Evolutionary conservation across 2,329 filamentous ascomycete genomes (phyloP), one percentile per base, ranked within the genome.

Genomic region (Allantophomopsis lycopodina): DNA sequence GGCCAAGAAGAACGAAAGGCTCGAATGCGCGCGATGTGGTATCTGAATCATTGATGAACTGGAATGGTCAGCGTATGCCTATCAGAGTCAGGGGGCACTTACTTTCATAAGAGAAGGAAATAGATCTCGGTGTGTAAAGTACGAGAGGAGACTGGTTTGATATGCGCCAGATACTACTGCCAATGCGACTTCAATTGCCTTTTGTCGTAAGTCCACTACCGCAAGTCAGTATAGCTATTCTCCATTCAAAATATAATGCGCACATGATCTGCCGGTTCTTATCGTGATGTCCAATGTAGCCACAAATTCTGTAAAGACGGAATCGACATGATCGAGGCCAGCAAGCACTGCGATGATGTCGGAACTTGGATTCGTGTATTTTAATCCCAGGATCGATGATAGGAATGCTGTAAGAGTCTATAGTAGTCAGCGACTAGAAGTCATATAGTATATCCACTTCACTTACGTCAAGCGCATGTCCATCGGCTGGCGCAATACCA

Each of bases 21-120:
- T 83, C 74, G 34, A 85, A 72, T 42, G 74, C 75, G 51, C 71
- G 68, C 14, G 68, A 63, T 28, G 73, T 66, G 17, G 71, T 69
- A 44, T 86, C 78, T 35, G 79, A 73, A 48, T 94, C 85, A 63
- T 91, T 82, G 43, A 93, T 76, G 55, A 87, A 83, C 83, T 87
- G 48, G 0, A 32, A 13, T 18, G 33, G 39, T 51, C 13, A 51
- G 37, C 36, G 42, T 20, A 32, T 28, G 15, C 4, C 2, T n/a
- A 30, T 36, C 30, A 32, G 3, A 16, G 11, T 7, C 18, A 7
- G n/a, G 34, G 7, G 12, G 20, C 16, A 42, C 63, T 41, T 58
- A 91, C 86, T 76, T 93, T 95, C 76, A 95, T 94, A 40, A 96
- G 71, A 7, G 87, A 80, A 15, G 89, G 89, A 54, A 98, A 98